Percentiles rank a stretch among this genome's conserved stretches.
These are phyloP conservation scores for Casuarina glauca DNA, from an alignment of 306 rosid species.

Conservation along the genomic window DNA sequence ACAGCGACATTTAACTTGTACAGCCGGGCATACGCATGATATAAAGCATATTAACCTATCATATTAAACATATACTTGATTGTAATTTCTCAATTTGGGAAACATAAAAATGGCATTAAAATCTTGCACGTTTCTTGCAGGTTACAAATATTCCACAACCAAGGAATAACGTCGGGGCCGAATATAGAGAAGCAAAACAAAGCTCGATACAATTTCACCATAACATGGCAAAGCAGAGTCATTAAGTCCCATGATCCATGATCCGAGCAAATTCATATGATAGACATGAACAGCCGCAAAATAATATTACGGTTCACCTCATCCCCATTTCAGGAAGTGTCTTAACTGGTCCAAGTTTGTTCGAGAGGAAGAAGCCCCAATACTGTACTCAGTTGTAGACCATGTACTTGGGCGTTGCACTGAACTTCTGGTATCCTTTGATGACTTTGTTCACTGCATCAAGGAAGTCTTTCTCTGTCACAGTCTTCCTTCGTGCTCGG, in stretches of 20 bases:
- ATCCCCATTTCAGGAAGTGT: slow-evolving; percentile 14
- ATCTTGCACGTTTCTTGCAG: not conserved
- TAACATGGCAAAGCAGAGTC: not conserved
- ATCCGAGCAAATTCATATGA: slow-evolving; percentile 14
- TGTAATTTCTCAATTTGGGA: too few relatives aligned
- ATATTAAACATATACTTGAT: too few relatives aligned
- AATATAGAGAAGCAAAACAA: not conserved
- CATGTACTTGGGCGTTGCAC: slow-evolving; percentile 99
- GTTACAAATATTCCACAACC: not conserved
- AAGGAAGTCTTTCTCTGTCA: slow-evolving; percentile 96
- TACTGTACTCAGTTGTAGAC: slow-evolving; percentile 76
- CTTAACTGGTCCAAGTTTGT: slow-evolving; percentile 24
- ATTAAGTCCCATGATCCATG: not conserved
- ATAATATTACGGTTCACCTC: slow-evolving; percentile 13
- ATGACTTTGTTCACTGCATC: slow-evolving; percentile 98
- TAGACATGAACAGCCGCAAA: slow-evolving; percentile 5
- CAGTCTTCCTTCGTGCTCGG: slow-evolving; percentile 96
- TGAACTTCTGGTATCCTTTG: slow-evolving; percentile 97
- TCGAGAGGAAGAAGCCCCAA: slow-evolving; percentile 2
- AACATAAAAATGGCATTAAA: not conserved
- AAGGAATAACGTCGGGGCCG: not conserved
- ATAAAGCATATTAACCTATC: too few relatives aligned
- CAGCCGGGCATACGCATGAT: too few relatives aligned
- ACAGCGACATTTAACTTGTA: too few relatives aligned
- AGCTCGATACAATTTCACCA: not conserved